Evolutionary conservation across 1,139 yeast genomes (phyloP).

Genomic region (Pichia inconspicua): DNA sequence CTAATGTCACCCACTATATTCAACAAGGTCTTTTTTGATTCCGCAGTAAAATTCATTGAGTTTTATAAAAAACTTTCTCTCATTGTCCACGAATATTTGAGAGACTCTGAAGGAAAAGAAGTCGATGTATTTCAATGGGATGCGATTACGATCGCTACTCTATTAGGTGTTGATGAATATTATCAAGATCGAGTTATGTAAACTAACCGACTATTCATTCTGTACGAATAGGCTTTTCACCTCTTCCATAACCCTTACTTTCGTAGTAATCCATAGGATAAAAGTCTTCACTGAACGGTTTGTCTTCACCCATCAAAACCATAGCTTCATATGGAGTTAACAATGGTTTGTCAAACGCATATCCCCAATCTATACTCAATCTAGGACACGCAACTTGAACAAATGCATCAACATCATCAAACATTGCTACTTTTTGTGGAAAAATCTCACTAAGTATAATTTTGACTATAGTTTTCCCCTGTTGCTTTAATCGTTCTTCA

Average conservation of each 20-base stretch:
- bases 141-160: conserved; percentile 52
- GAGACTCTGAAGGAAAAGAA: conserved; percentile 18
- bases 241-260: conserved; percentile 89
- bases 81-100: conserved; percentile 37
- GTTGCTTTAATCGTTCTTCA: conserved; percentile 42
- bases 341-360: conserved; percentile 87
- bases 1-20: conserved; percentile 58
- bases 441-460: conserved; percentile 87
- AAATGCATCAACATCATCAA: conserved; percentile 90
- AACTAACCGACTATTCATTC: background rate
- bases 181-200: conserved; percentile 14
- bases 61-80: conserved; percentile 44
- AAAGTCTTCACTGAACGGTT: conserved; percentile 53
- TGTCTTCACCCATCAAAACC: conserved; percentile 74
- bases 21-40: conserved; percentile 43
- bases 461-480: conserved; percentile 66
- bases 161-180: conserved; percentile 50
- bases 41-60: conserved; percentile 42
- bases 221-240: conserved; percentile 45
- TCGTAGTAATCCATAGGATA: conserved; percentile 97
- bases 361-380: conserved; percentile 96
- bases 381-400: conserved; percentile 98
- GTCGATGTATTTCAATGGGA: conserved; percentile 41
- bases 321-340: conserved; percentile 95
- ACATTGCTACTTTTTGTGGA: conserved; percentile 89